These are phyloP conservation scores for Chaetomiaceae sp. DNA, from an alignment of 2,329 filamentous ascomycete species.

Conservation along the genomic window DNA sequence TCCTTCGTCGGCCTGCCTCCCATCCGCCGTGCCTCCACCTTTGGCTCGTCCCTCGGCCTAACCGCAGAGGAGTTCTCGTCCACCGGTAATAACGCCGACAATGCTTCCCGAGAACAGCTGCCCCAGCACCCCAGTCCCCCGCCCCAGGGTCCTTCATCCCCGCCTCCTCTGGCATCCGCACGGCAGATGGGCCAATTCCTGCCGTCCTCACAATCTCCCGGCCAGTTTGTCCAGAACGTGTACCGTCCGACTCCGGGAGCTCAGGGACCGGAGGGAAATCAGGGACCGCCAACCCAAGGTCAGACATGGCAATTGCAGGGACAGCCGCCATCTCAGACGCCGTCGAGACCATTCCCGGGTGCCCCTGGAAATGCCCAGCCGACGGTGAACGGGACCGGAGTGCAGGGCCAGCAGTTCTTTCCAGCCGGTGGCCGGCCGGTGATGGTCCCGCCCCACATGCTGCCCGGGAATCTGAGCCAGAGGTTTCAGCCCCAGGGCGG, in stretches of 20 bases:
- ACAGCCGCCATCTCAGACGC: conserved; percentile 6
- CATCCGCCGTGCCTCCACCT: conserved; percentile 54
- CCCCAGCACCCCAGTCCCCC: not conserved
- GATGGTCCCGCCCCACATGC: conserved; percentile 20
- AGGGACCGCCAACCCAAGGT: conserved; percentile 5
- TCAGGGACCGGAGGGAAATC: conserved; percentile 5
- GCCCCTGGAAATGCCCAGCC: conserved; percentile 13
- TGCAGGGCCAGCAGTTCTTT: conserved; percentile 10
- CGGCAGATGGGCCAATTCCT: conserved; percentile 18
- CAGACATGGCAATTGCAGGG: conserved; percentile 21
- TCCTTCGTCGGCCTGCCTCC: conserved; percentile 56
- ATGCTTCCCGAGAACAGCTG: conserved; percentile 8
- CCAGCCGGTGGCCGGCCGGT: conserved; percentile 12
- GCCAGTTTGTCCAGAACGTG: conserved; percentile 21
- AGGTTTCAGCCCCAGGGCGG: conserved; percentile 40
- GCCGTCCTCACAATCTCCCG: conserved; percentile 10
- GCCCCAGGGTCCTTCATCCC: not conserved
- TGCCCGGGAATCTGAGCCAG: conserved; percentile 36
- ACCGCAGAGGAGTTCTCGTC: conserved; percentile 19
- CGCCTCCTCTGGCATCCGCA: conserved; percentile 7
- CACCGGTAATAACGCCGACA: conserved; percentile 8
- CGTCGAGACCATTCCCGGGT: conserved; percentile 9
- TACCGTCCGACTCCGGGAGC: conserved; percentile 23
- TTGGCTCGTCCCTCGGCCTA: conserved; percentile 41
- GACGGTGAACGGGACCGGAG: conserved; percentile 12